Base-by-base conservation (phyloP, 192 early-diverging fungal genomes). In the Obelidium mucronatum region DNA sequence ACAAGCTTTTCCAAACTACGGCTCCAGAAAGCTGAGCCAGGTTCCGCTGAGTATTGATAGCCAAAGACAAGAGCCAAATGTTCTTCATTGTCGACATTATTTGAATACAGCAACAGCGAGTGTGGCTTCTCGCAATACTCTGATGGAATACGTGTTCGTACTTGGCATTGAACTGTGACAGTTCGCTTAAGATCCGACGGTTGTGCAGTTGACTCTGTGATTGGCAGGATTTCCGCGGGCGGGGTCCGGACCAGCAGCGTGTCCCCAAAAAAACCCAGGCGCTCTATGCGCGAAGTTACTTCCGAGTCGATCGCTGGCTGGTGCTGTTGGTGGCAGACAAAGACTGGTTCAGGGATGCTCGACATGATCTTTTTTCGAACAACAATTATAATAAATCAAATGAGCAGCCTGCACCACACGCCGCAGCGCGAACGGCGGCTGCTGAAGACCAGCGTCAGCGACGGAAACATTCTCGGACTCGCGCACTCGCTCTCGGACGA, bases 31-130 rank as follows among this genome's bases (percentile, higher is more conserved):
- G 28, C 44, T 4, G 24, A 30, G 8, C 24, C 24, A 19, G n/a
- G 19, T 1, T 11, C 28, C 17, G 48, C 2, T 24, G 58, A 60
- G 44, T 48, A 48, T 56, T 92, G 89, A 69, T 94, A 88, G 24
- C 97, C 97, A 88, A 91, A 97, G 55, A 97, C 96, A 74, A 97
- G 86, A 0, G 97, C 97, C 79, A 99, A 56, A 74, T 99, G 97
- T 81, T 98, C 93, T 80, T 97, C 94, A 58, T 85, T 82, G 79
- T 98, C 96, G 74, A 85, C 85, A 61, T 86, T 85, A 74, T 95
- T 97, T 58, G 89, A 91, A 77, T 95, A 98, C 30, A 96, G 83
- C 67, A 95, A 90, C 73, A 97, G 79, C 76, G 36, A 40, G 53
- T 72, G 63, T 5, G 79, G 64, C 19, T 51, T 61, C 31, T 79